phyloP scores from a whole-genome alignment of 495 filamentous ascomycete species.

The Xylaria scruposa region DNA sequence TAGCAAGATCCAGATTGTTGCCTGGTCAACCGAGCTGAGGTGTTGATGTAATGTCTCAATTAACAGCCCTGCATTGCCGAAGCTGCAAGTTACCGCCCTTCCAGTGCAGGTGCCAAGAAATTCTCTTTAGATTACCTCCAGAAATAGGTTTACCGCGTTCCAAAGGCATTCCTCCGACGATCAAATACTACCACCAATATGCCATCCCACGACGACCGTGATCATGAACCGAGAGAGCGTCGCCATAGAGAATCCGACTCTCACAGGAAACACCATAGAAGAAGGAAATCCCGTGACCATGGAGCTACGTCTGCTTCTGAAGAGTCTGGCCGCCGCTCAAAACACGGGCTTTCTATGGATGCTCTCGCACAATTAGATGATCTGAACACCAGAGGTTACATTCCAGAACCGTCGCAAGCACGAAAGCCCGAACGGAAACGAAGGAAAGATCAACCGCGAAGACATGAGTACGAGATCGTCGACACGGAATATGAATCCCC shows the following conservation, averaged over 20 bases:
- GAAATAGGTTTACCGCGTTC: conserved; percentile 20
- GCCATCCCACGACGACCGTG: conserved; percentile 40
- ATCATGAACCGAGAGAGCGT: conserved; percentile 30
- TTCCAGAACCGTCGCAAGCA: conserved; percentile 31
- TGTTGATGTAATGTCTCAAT: conserved; percentile 31
- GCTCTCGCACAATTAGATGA: conserved; percentile 67
- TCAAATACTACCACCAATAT: conserved; percentile 25
- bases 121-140: conserved; percentile 34
- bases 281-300: conserved; percentile 38
- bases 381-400: conserved; percentile 52
- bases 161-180: not conserved
- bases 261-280: conserved; percentile 37
- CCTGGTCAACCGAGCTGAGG: conserved; percentile 44
- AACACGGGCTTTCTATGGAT: conserved; percentile 57
- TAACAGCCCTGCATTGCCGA: conserved; percentile 9
- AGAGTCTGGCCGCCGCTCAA: conserved; percentile 22
- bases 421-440: conserved; percentile 34
- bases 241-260: conserved; percentile 39
- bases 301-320: conserved; percentile 31
- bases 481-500: conserved; percentile 36
- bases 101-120: conserved; percentile 29
- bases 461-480: conserved; percentile 32
- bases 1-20: conserved; percentile 41
- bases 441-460: conserved; percentile 30
- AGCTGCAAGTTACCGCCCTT: conserved; percentile 19